Base-by-base conservation (phyloP, 2,329 filamentous ascomycete species). In the Claviceps sp. region DNA sequence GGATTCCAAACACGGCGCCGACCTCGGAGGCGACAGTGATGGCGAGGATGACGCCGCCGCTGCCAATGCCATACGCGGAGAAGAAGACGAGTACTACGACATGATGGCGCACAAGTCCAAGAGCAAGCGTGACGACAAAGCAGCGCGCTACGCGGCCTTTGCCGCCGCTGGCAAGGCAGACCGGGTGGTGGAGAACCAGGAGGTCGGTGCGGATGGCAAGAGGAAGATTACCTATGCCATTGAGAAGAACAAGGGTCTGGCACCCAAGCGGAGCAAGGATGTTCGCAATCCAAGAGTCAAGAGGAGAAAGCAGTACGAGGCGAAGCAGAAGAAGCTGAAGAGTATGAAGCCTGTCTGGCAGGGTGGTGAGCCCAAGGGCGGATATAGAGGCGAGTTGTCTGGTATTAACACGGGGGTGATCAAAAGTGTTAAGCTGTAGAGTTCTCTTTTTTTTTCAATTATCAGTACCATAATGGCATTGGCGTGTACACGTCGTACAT, bases 281-380 rank as follows among this genome's bases (percentile, higher is more conserved):
- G 85, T 89, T 53, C 77, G 91, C 56, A 98, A 98, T 71, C 90
- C 93, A 38, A 78, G 93, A 66, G 91, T 97, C 58, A 98, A 97
- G 85, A 97, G 96, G 85, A 82, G 88, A 70, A 88, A 88, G 81
- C 89, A 88, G 80, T 98, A 82, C 67, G 89, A 94, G 65, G 85
- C 89, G 68, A 96, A 95, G 78, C 86, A 91, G 79, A 97, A 96
- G 86, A 96, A 97, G 77, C 71, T 97, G 64, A 82, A 80, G 62
- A 91, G 85, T 64, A 87, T 90, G 74, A 88, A 86, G 72, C 79
- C 86, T 8, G 76, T 88, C 14, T 97, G 90, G 73, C 88, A 89
- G 69, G 88, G 88, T 58, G 86, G 88, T 55, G 83, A 94, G 71
- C 82, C 86, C 59, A 80, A 80, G 63, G 86, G 88, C 62, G 86